Base-by-base conservation (phyloP, 192 early-diverging fungal species). In the Linnemannia elongata region DNA sequence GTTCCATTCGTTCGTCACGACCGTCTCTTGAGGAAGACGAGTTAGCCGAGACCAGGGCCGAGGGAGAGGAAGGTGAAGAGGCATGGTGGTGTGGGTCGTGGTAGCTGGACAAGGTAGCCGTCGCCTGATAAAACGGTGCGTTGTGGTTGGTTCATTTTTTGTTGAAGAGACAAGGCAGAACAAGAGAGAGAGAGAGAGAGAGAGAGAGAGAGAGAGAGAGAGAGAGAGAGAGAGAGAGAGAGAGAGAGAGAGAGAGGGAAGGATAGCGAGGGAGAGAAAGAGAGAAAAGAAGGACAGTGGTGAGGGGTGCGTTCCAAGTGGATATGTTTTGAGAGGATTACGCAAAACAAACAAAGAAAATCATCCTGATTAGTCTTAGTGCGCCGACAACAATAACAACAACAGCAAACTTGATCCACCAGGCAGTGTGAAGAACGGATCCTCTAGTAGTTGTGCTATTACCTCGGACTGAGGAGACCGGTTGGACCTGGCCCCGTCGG, bases 381-480 rank as follows among this genome's bases (percentile, higher is more conserved):
- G 27, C 30, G 60, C 15, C 27, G 15, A n/a, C 24, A n/a, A 71
- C 39, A n/a, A 17, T 7, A 20, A 20, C 30, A 35, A 7, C 24
- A 12, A n/a, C 36, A 66, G 3, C 60, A 63, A 63, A 13, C 60
- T 6, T 13, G 44, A 44, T 7, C 44, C 44, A 44, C 44, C 44
- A 42, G 18, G 10, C 18, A 41, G 15, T 7, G 6, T 15, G 30
- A 71, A 24, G 33, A 71, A 57, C 33, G 8, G 8, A 60, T 35
- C 20, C 4, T 44, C 39, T 36, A 4, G 47, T 17, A 18, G 8
- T 15, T 24, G 10, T 22, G 7, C 35, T 39, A 3, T 55, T 80
- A 77, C 84, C 78, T 86, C 78, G 27, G 79, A 77, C 63, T 80
- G 78, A 74, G 84, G 79, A 35, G 84, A 86, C 30, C 84, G 52